These are phyloP conservation scores for Bruguiera parviflora DNA, from an alignment of 345 rosid species.

Conservation along the genomic window DNA sequence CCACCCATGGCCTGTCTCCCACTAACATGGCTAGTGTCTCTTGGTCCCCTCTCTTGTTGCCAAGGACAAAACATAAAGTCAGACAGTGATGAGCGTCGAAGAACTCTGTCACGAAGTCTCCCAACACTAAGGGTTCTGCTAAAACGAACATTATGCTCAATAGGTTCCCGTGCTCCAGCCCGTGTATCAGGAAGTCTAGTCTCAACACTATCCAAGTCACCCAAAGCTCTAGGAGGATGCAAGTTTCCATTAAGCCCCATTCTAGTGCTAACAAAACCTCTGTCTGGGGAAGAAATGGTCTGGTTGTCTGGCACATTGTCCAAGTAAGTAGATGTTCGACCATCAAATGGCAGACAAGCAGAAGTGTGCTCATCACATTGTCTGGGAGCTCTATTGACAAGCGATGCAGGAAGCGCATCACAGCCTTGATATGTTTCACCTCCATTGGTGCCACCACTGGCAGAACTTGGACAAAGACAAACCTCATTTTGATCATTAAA, in stretches of 20 bases:
- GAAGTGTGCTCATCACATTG: conserved; percentile 22
- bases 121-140: conserved; percentile 96
- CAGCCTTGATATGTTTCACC: conserved; percentile 31
- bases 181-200: conserved; percentile 54
- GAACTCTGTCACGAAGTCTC: conserved; percentile 95
- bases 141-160: conserved; percentile 77
- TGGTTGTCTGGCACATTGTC: conserved; percentile 18
- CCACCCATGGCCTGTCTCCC: conserved; percentile 33
- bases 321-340: conserved; percentile 16
- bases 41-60: conserved; percentile 46
- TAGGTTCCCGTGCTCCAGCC: conserved; percentile 55
- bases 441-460: conserved; percentile 31
- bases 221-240: conserved; percentile 29
- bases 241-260: conserved; percentile 36
- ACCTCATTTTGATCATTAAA: conserved; percentile 35
- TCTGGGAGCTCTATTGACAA: conserved; percentile 9
- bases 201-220: conserved; percentile 43
- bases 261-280: conserved; percentile 30
- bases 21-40: conserved; percentile 40
- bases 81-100: conserved; percentile 67
- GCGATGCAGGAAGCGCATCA: conserved; percentile 15
- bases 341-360: conserved; percentile 7
- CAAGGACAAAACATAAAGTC: conserved; percentile 52
- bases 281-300: conserved; percentile 26
- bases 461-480: conserved; percentile 29